Base-by-base conservation (phyloP, 73 alveolate genomes). In the Effrenium voratum region DNA sequence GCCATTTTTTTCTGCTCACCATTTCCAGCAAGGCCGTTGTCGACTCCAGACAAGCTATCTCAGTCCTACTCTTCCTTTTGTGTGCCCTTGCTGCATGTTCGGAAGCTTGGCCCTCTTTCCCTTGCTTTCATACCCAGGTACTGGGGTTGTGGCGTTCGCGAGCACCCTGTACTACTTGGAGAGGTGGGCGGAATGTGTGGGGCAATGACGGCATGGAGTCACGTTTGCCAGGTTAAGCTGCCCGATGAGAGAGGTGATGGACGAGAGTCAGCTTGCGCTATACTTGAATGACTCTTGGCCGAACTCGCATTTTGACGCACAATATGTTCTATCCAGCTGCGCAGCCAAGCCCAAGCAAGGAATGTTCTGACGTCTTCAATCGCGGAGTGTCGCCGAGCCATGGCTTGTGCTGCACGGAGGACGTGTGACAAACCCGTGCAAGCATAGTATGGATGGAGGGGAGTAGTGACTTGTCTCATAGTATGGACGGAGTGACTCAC, bases 401-500 rank as follows among this genome's bases (percentile, higher is more conserved):
- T 38, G 98, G 98, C 44, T 81, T 92, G 12, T 92, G 98, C 81
- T 92, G 98, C 98, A 49, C 98, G 36, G 98, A 92, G 90, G 98
- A 63, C 75, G 34, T 10, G 49, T 30, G 41, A n/a, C n/a, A n/a
- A n/a, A n/a, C n/a, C n/a, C n/a, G n/a, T n/a, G n/a, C n/a, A n/a
- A n/a, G n/a, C n/a, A n/a, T n/a, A n/a, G n/a, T n/a, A n/a, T n/a
- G n/a, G n/a, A n/a, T n/a, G n/a, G n/a, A n/a, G n/a, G n/a, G n/a
- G n/a, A n/a, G n/a, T n/a, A n/a, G n/a, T n/a, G n/a, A n/a, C n/a
- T n/a, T n/a, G n/a, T n/a, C n/a, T n/a, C n/a, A n/a, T n/a, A n/a
- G n/a, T n/a, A n/a, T n/a, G n/a, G n/a, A n/a, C n/a, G n/a, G n/a
- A n/a, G n/a, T n/a, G n/a, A n/a, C n/a, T n/a, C n/a, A n/a, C n/a